Conservation (phyloP, 805 yeast species). For the Candida mattraensis region DNA sequence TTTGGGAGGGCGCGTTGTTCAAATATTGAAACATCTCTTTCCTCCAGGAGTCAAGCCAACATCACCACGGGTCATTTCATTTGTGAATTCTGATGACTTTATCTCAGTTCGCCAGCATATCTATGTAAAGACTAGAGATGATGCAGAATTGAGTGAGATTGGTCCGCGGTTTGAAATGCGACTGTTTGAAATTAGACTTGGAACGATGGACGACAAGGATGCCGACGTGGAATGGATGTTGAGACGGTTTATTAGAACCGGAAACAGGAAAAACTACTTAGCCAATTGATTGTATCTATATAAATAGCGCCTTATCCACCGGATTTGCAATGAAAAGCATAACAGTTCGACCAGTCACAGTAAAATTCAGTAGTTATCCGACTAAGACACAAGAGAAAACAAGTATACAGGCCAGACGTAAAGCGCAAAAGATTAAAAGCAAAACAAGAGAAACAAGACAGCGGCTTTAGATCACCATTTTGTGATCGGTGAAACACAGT, state of each 20-base stretch:
- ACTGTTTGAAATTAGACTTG: conserved; percentile 80
- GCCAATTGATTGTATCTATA: too few species aligned
- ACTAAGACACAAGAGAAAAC: neutral
- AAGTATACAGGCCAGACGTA: neutral
- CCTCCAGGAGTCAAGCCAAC: conserved; percentile 97
- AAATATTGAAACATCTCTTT: conserved; percentile 81
- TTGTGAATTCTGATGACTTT: conserved; percentile 86
- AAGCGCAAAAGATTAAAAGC: neutral
- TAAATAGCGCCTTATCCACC: too few species aligned
- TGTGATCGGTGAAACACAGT: too few species aligned
- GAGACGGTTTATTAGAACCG: conserved; percentile 91
- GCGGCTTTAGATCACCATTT: too few species aligned
- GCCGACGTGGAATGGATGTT: conserved; percentile 98
- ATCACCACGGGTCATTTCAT: conserved; percentile 87
- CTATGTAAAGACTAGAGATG: conserved; percentile 83
- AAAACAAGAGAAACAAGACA: neutral
- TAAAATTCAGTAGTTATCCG: neutral
- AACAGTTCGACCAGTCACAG: too few species aligned
- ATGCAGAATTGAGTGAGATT: conserved; percentile 89
- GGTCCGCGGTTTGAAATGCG: conserved; percentile 99
- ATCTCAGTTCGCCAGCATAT: conserved; percentile 95
- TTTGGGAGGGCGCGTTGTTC: conserved; percentile 79
- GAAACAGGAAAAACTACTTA: conserved; percentile 89
- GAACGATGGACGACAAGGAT: conserved; percentile 91
- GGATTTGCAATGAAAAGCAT: too few species aligned